These are phyloP conservation scores for Zygoascus bituminiphila DNA, from an alignment of 805 yeast species.

Conservation along the genomic window DNA sequence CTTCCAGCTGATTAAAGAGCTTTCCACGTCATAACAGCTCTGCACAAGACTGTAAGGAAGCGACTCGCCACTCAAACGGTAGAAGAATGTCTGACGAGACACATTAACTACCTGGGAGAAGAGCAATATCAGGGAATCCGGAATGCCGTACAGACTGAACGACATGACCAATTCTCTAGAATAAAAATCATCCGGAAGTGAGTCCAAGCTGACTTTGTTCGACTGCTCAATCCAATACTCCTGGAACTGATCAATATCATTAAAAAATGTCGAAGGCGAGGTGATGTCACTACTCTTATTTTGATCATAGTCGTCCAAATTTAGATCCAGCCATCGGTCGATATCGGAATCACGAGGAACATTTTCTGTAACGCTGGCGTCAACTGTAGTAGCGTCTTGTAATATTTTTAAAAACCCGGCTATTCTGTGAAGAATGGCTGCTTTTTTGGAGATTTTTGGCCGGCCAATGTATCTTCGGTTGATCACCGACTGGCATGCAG, in stretches of 20 bases:
- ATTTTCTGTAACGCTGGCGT: slow-evolving; percentile 4
- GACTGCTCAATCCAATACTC: slow-evolving; percentile 21
- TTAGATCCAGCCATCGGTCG: slow-evolving; percentile 20
- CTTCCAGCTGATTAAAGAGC: slow-evolving; percentile 54
- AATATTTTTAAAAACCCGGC: slow-evolving; percentile 66
- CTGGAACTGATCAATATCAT: slow-evolving; percentile 19
- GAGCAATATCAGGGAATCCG: slow-evolving; percentile 65
- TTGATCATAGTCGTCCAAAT: slow-evolving; percentile 20
- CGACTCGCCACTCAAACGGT: slow-evolving; percentile 23
- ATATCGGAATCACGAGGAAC: slow-evolving; percentile 4
- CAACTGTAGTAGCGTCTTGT: slow-evolving; percentile 63
- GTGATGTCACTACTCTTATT: slow-evolving; percentile 3
- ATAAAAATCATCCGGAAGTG: slow-evolving; percentile 18
- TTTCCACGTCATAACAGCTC: slow-evolving; percentile 35
- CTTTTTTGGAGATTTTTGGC: slow-evolving; percentile 63
- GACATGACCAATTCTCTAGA: slow-evolving; percentile 38
- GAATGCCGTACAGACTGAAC: slow-evolving; percentile 76
- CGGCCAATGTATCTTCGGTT: slow-evolving; percentile 58
- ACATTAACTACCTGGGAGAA: slow-evolving; percentile 67
- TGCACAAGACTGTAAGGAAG: neutral
- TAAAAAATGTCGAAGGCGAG: slow-evolving; percentile 8
- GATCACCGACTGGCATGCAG: slow-evolving; percentile 69
- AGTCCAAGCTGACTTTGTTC: slow-evolving; percentile 3
- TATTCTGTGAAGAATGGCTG: slow-evolving; percentile 67
- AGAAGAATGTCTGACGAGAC: slow-evolving; percentile 52